A percentile compares a stretch with the other conserved stretches of the same genome.
Conservation (phyloP, 1,284 basidiomycete species). For the Meira nashicola region DNA sequence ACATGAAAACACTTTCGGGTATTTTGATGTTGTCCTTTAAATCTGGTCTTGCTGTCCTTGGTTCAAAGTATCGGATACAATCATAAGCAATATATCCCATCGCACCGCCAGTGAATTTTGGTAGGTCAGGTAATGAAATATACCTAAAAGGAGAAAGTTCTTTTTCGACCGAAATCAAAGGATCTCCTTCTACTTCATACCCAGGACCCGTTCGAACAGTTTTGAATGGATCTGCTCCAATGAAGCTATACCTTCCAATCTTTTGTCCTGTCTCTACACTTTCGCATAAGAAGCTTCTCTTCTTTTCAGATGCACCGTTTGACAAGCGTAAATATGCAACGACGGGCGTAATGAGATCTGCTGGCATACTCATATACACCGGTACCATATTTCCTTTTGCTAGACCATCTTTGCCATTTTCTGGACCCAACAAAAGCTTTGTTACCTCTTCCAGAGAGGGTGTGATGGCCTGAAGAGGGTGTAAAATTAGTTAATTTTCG, state of each 20-base stretch:
- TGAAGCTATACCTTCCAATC: conserved; percentile 88
- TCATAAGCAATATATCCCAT: conserved; percentile 98
- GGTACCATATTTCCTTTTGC: conserved; percentile 77
- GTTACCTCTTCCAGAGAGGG: conserved; percentile 45
- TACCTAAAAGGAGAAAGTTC: conserved; percentile 84
- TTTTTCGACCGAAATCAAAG: conserved; percentile 74
- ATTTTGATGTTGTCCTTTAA: conserved; percentile 71
- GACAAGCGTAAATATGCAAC: conserved; percentile 91
- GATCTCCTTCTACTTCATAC: conserved; percentile 79
- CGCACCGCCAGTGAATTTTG: conserved; percentile 94
- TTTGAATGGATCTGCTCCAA: conserved; percentile 94
- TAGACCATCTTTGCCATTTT: background rate
- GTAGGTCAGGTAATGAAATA: conserved; percentile 80
- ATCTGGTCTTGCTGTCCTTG: conserved; percentile 61
- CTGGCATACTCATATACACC: conserved; percentile 84
- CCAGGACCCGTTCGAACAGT: conserved; percentile 81
- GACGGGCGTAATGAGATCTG: conserved; percentile 93
- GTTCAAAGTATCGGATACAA: conserved; percentile 90
- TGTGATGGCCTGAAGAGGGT: conserved; percentile 2
- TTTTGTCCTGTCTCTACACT: conserved; percentile 81
- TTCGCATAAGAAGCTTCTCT: conserved; percentile 47
- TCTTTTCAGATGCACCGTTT: conserved; percentile 69
- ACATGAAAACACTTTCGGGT: conserved; percentile 94
- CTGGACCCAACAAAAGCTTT: conserved; percentile 27
- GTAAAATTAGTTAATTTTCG: background rate